These are phyloP conservation scores for Manihot esculenta DNA, from an alignment of 441 rosid species.

Conservation along the genomic window DNA sequence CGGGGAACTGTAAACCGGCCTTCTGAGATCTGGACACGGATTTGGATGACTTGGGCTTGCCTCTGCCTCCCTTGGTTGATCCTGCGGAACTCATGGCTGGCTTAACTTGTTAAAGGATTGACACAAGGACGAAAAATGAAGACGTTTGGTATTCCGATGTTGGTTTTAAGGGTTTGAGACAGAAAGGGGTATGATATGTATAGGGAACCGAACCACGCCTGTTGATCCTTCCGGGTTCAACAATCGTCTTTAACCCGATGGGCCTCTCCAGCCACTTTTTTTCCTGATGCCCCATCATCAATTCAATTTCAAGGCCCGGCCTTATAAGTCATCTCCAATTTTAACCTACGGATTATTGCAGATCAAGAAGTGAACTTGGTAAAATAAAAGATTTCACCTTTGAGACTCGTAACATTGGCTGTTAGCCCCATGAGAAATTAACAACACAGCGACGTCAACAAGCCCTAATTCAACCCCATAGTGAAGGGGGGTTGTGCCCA, in stretches of 20 bases:
- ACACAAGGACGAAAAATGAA: neutral
- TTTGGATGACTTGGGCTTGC: conserved; percentile 38
- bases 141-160: neutral
- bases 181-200: neutral
- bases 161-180: neutral
- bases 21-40: conserved; percentile 42
- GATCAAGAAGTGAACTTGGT: no score
- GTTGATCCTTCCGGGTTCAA: no score
- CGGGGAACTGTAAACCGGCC: conserved; percentile 52
- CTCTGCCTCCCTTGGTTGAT: conserved; percentile 45
- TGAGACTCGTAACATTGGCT: no score
- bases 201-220: neutral
- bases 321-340: no score
- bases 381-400: no score
- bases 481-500: no score
- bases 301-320: no score
- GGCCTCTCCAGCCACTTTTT: neutral
- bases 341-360: no score
- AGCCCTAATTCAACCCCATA: no score
- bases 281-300: no score
- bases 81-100: conserved; percentile 28
- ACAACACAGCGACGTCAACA: no score
- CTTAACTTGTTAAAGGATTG: neutral
- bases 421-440: no score
- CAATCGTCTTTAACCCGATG: neutral